Conservation (phyloP, 2,329 filamentous ascomycete genomes). For the Penicillium verrucosum region DNA sequence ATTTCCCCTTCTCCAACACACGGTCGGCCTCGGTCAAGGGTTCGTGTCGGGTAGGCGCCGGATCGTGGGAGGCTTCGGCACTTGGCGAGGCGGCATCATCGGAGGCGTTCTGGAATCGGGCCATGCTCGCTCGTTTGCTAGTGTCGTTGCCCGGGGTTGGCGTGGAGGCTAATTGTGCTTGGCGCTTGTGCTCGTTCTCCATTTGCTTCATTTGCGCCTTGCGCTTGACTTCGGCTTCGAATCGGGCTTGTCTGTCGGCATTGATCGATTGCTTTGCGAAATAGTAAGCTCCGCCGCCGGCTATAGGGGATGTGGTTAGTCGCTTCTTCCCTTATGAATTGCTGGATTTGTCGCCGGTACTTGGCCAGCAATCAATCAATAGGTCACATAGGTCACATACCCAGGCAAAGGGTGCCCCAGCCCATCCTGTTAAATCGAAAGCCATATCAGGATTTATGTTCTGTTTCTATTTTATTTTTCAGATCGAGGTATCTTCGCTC, state of each 20-base stretch:
- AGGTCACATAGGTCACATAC: constrained; percentile 52
- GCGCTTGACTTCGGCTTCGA: constrained; percentile 66
- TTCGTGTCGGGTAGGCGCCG: constrained; percentile 80
- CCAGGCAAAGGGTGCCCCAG: constrained; percentile 84
- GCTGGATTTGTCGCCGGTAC: not conserved
- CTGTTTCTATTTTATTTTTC: not conserved
- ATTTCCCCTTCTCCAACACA: constrained; percentile 78
- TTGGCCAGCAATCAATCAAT: not conserved
- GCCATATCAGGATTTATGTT: constrained; percentile 16
- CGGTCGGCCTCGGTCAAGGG: constrained; percentile 66
- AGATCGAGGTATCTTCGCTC: constrained; percentile 28
- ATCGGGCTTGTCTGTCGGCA: constrained; percentile 72
- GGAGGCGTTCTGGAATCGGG: constrained; percentile 27
- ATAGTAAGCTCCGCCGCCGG: constrained; percentile 88
- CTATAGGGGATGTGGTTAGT: constrained; percentile 43
- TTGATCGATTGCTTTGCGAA: constrained; percentile 96
- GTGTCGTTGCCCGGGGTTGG: constrained; percentile 25
- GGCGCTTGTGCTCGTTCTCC: constrained; percentile 36
- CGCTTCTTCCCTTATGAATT: not conserved
- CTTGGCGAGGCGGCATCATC: constrained; percentile 63
- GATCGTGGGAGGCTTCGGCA: constrained; percentile 70
- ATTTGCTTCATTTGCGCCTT: constrained; percentile 38
- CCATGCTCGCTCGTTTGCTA: constrained; percentile 36
- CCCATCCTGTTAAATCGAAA: constrained; percentile 64
- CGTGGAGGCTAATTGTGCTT: constrained; percentile 20